A percentile compares a stretch with the other conserved stretches of the same genome.
These are phyloP conservation scores for Nicotiana tomentosiformis DNA, from an alignment of 257 asterid genomes.

Conservation along the genomic window DNA sequence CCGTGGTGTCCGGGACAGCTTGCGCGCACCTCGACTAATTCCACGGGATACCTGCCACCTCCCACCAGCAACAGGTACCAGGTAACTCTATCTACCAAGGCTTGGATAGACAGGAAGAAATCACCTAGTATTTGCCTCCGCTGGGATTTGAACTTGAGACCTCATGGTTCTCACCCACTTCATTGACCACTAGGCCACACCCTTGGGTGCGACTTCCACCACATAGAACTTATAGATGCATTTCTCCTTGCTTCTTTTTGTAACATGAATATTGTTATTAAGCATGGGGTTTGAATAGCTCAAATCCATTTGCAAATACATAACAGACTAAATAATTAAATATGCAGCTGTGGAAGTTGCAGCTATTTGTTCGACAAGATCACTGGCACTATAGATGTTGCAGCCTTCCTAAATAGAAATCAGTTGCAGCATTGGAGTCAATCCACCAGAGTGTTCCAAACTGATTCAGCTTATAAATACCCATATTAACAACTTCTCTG, in stretches of 20 bases:
- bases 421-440: neutral
- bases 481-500: neutral
- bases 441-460: neutral
- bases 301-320: neutral
- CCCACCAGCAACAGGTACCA: no score
- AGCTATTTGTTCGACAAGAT: conserved; percentile 61
- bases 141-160: no score
- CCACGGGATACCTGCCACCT: no score
- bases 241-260: conserved; percentile 55
- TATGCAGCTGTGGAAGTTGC: conserved; percentile 69
- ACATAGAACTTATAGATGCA: conserved; percentile 48
- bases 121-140: no score
- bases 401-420: neutral
- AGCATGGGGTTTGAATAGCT: neutral
- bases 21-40: no score
- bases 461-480: neutral
- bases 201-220: no score
- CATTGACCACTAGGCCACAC: no score
- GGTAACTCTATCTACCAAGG: no score
- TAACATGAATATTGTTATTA: no score
- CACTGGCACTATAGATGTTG: conserved; percentile 44
- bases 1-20: no score
- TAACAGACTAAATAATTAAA: neutral
- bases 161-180: no score
- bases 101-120: no score